phyloP scores from a whole-genome alignment of 164 flowering plant species.

The Cinnamomum chago region DNA sequence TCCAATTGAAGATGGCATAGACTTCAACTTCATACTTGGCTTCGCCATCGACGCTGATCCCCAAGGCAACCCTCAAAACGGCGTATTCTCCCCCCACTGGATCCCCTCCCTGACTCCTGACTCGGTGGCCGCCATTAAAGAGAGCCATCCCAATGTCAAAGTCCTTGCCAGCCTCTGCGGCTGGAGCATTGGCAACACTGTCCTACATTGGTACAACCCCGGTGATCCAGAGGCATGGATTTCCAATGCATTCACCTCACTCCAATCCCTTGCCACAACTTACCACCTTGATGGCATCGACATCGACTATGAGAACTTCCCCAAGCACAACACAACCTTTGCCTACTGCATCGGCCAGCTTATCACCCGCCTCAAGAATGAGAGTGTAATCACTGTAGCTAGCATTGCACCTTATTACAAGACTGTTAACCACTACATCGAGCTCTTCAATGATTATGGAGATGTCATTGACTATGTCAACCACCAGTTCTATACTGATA shows the following conservation, averaged over 20 bases:
- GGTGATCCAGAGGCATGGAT: conserved; percentile 34
- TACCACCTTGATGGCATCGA: conserved; percentile 69
- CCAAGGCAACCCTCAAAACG: conserved; percentile 46
- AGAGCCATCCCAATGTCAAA: conserved; percentile 47
- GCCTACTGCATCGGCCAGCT: conserved; percentile 65
- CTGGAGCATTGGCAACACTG: conserved; percentile 46
- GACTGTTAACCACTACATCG: conserved; percentile 36
- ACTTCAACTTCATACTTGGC: conserved; percentile 59
- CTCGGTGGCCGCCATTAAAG: conserved; percentile 33
- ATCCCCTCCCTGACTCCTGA: conserved; percentile 38
- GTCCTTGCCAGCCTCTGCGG: conserved; percentile 68
- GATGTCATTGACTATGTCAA: conserved; percentile 57
- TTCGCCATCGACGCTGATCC: conserved; percentile 57
- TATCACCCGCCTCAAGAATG: conserved; percentile 45
- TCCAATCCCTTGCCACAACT: conserved; percentile 23
- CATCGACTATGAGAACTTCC: conserved; percentile 58
- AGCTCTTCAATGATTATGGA: conserved; percentile 34
- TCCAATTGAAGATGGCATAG: conserved; percentile 41
- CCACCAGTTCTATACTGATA: conserved; percentile 64
- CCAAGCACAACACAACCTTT: conserved; percentile 29
- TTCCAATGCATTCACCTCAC: conserved; percentile 50
- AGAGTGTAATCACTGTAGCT: conserved; percentile 49
- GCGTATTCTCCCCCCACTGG: conserved; percentile 60
- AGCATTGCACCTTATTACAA: conserved; percentile 52
- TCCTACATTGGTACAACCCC: conserved; percentile 47